These are phyloP conservation scores for Candida corydali DNA, from an alignment of 805 yeast genomes.

Conservation along the genomic window DNA sequence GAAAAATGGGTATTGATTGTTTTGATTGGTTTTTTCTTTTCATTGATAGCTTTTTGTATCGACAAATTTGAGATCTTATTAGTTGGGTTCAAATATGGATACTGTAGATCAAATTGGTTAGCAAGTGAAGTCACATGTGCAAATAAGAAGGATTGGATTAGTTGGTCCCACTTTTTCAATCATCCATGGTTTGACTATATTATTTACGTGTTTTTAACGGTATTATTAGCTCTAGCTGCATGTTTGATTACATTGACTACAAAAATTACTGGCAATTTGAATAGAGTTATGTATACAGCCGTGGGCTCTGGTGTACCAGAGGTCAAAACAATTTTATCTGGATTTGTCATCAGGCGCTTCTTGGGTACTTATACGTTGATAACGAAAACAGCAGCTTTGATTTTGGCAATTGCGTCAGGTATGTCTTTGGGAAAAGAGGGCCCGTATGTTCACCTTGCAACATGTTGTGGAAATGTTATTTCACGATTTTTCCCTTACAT, in stretches of 20 bases:
- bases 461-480: slow-evolving; percentile 55
- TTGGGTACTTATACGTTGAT: slow-evolving; percentile 49
- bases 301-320: slow-evolving; percentile 62
- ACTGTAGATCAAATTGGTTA: slow-evolving; percentile 44
- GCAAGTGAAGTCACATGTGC: slow-evolving; percentile 43
- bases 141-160: slow-evolving; percentile 32
- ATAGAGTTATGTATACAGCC: slow-evolving; percentile 42
- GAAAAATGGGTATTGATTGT: slow-evolving; percentile 51
- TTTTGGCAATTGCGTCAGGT: slow-evolving; percentile 55
- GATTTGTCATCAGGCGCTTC: slow-evolving; percentile 51
- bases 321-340: slow-evolving; percentile 56
- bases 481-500: slow-evolving; percentile 44
- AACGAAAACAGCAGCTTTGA: slow-evolving; percentile 44
- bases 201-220: slow-evolving; percentile 34
- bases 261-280: slow-evolving; percentile 29
- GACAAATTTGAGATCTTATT: slow-evolving; percentile 45
- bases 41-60: slow-evolving; percentile 47
- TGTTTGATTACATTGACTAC: slow-evolving; percentile 45
- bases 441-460: slow-evolving; percentile 57
- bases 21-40: slow-evolving; percentile 41
- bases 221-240: slow-evolving; percentile 41
- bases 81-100: slow-evolving; percentile 51
- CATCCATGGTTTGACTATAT: slow-evolving; percentile 25
- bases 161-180: slow-evolving; percentile 37
- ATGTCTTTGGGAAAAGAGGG: slow-evolving; percentile 59